Percentiles rank a stretch among this genome's conserved stretches.
Evolutionary conservation across 129 eudicot species (phyloP).

Genomic region (Silybum marianum): DNA sequence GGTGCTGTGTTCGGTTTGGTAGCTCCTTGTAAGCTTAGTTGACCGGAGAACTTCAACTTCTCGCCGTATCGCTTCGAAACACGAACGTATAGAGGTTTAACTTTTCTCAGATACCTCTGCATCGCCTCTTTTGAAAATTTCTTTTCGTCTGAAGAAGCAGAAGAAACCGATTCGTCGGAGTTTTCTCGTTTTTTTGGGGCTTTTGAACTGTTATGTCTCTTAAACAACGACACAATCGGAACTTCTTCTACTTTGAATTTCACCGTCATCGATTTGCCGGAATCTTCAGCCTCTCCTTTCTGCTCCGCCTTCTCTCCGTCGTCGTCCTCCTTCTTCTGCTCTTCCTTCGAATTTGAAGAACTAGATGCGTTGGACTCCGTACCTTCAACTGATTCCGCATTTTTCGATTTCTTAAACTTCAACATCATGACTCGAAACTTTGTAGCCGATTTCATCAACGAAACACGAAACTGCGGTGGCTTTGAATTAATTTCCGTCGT

Average conservation of each 20-base stretch:
- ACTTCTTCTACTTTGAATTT: constrained; percentile 62
- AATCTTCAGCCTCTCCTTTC: background rate
- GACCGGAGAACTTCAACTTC: constrained; percentile 57
- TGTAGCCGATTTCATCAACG: constrained; percentile 56
- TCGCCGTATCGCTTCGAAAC: constrained; percentile 76
- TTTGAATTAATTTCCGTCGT: constrained; percentile 36
- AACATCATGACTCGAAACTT: constrained; percentile 69
- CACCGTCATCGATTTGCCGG: constrained; percentile 48
- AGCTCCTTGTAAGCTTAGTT: constrained; percentile 23
- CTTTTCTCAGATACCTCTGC: constrained; percentile 74
- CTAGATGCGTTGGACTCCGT: constrained; percentile 12
- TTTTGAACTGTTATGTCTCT: constrained; percentile 55
- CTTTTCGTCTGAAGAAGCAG: constrained; percentile 38
- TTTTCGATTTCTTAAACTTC: constrained; percentile 66
- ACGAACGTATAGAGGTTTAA: constrained; percentile 81
- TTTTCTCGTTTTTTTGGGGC: constrained; percentile 19
- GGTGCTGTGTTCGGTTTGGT: constrained; percentile 19
- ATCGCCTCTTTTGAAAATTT: constrained; percentile 55
- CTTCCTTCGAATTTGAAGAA: constrained; percentile 19
- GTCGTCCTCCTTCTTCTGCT: constrained; percentile 16
- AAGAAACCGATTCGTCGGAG: constrained; percentile 21
- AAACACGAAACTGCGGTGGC: constrained; percentile 43
- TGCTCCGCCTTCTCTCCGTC: constrained; percentile 6
- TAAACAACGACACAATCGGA: constrained; percentile 61
- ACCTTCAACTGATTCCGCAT: constrained; percentile 10